A percentile compares a stretch with the other conserved stretches of the same genome.
phyloP scores from a whole-genome alignment of 805 yeast genomes.

The Spathaspora passalidarum region DNA sequence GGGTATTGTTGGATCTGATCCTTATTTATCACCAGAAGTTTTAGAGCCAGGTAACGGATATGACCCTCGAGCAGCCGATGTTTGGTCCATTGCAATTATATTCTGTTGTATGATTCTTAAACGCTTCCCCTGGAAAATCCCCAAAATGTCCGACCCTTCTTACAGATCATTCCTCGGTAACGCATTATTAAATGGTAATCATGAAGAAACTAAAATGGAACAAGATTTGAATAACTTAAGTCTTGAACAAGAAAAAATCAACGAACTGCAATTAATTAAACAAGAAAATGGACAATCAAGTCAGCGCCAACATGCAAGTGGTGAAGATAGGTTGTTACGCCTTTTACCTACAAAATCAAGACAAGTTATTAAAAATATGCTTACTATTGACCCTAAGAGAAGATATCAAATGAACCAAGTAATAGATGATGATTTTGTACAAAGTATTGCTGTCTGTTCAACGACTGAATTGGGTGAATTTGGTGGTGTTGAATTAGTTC shows the following conservation, averaged over 20 bases:
- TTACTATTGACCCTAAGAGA: slow-evolving; percentile 53
- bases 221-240: not conserved
- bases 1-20: slow-evolving; percentile 95
- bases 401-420: slow-evolving; percentile 62
- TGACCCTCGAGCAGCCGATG: slow-evolving; percentile 85
- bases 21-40: slow-evolving; percentile 93
- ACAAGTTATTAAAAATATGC: slow-evolving; percentile 60
- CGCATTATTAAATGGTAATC: slow-evolving; percentile 1
- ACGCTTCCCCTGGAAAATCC: slow-evolving; percentile 94
- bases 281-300: not conserved
- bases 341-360: slow-evolving; percentile 69
- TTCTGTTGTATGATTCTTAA: slow-evolving; percentile 86
- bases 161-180: slow-evolving; percentile 58
- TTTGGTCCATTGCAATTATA: slow-evolving; percentile 92
- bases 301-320: slow-evolving; percentile 22
- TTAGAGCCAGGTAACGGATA: slow-evolving; percentile 49
- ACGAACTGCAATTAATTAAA: not conserved
- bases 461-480: slow-evolving; percentile 10
- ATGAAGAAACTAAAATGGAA: not conserved
- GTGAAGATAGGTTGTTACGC: slow-evolving; percentile 71
- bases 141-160: slow-evolving; percentile 72
- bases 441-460: slow-evolving; percentile 55
- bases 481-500: slow-evolving; percentile 2
- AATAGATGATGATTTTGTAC: slow-evolving; percentile 54
- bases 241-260: slow-evolving; percentile 14